Evolutionary conservation across 331 rosid genomes (phyloP).

Genomic region (Stylosanthes scabra): DNA sequence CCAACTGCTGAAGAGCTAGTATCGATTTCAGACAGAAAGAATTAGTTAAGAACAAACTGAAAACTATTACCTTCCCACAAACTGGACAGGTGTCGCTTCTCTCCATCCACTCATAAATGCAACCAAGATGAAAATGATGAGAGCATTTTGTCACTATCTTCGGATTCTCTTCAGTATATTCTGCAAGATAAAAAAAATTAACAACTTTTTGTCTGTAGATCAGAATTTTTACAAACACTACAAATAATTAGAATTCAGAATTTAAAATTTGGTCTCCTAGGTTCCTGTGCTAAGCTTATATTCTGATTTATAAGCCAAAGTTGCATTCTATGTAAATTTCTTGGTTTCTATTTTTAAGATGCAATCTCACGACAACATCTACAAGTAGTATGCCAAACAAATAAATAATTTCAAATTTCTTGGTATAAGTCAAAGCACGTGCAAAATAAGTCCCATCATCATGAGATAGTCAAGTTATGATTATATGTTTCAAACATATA

Average conservation of each 20-base stretch:
- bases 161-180: conserved; percentile 90
- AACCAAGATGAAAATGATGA: conserved; percentile 97
- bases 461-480: not conserved
- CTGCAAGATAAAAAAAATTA: conserved; percentile 49
- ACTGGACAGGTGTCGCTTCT: conserved; percentile 99
- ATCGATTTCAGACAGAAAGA: conserved; percentile 22
- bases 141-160: conserved; percentile 92
- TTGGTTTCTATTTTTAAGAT: not conserved
- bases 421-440: conserved; percentile 12
- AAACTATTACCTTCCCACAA: conserved; percentile 89
- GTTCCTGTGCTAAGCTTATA: conserved; percentile 20
- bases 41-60: conserved; percentile 26
- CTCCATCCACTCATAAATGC: conserved; percentile 99
- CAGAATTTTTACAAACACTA: not conserved
- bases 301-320: not conserved
- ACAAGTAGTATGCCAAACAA: conserved; percentile 11
- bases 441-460: conserved; percentile 8
- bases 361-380: conserved; percentile 6
- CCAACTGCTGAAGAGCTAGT: conserved; percentile 17
- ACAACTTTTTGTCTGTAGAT: conserved; percentile 34
- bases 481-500: conserved; percentile 30
- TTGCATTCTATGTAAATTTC: conserved; percentile 12
- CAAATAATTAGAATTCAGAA: not conserved
- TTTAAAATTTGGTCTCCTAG: not conserved
- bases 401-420: not conserved